Conservation (phyloP, 1,284 basidiomycete genomes). For the Singerocomus rubriflavus region DNA sequence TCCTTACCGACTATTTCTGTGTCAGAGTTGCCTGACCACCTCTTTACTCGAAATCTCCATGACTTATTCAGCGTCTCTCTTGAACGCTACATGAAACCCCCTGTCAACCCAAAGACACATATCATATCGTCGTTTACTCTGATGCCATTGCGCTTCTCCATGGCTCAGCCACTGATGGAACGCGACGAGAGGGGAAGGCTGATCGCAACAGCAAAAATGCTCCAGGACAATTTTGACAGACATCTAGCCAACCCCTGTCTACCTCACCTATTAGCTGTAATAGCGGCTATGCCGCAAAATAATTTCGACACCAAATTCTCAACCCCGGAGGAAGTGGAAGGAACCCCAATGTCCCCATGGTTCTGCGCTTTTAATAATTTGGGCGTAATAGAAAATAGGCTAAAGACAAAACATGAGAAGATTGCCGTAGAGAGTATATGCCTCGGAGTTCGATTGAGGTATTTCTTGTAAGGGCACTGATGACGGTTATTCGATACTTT, state of each 20-base stretch:
- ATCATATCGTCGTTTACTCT: constrained; percentile 13
- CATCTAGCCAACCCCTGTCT: constrained; percentile 17
- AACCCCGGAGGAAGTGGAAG: neutral
- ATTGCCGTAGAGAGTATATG: constrained; percentile 4
- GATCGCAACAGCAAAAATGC: constrained; percentile 9
- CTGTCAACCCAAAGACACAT: constrained; percentile 18
- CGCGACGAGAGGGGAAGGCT: constrained; percentile 13
- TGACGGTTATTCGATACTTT: neutral
- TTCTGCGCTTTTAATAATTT: constrained; percentile 15
- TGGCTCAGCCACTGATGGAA: constrained; percentile 11
- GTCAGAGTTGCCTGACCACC: neutral
- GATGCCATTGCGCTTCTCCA: constrained; percentile 21
- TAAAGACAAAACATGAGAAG: constrained; percentile 6
- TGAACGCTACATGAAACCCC: constrained; percentile 22
- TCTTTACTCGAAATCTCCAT: neutral
- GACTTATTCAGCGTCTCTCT: constrained; percentile 14
- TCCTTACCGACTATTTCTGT: neutral
- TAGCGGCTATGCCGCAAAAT: neutral
- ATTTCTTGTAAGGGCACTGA: constrained; percentile 8
- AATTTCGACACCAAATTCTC: neutral
- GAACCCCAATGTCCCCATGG: constrained; percentile 6
- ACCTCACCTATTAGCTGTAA: constrained; percentile 8
- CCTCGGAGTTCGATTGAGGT: constrained; percentile 10
- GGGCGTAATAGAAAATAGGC: constrained; percentile 13
- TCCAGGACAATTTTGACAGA: constrained; percentile 19